Conservation (phyloP, 2,329 filamentous ascomycete genomes). For the Alternaria longipes region DNA sequence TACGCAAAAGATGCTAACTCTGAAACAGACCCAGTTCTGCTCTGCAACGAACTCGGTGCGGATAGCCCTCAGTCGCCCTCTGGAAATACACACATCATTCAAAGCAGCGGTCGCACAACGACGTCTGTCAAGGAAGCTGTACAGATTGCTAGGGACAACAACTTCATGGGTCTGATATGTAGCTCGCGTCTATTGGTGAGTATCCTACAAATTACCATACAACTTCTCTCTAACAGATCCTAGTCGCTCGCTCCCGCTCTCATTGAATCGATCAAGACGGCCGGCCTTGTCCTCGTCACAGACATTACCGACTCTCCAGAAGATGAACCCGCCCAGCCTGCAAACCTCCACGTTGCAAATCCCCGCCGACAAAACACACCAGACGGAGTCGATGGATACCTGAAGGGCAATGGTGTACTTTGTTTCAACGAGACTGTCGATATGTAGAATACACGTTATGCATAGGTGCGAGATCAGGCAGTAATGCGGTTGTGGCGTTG, state of each 20-base stretch:
- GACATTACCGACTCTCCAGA: constrained; percentile 74
- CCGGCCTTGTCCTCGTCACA: constrained; percentile 89
- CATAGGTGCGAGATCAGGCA: background rate
- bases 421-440: constrained; percentile 90
- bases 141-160: constrained; percentile 91
- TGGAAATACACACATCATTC: constrained; percentile 53
- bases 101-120: constrained; percentile 74
- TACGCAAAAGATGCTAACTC: constrained; percentile 19
- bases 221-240: constrained; percentile 9
- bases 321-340: constrained; percentile 41
- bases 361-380: constrained; percentile 63
- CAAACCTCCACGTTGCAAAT: constrained; percentile 54
- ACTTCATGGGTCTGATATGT: constrained; percentile 97
- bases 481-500: constrained; percentile 11
- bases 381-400: constrained; percentile 84
- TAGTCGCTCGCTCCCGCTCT: constrained; percentile 93
- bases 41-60: constrained; percentile 89
- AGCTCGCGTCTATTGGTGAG: constrained; percentile 84
- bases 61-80: constrained; percentile 57
- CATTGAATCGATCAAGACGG: constrained; percentile 91
- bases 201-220: constrained; percentile 25
- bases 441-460: constrained; percentile 39
- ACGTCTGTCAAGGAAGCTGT: constrained; percentile 95
- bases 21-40: constrained; percentile 78
- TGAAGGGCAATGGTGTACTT: constrained; percentile 86